Base-by-base conservation (phyloP, 1,284 basidiomycete species). In the Prillingera fragicola region DNA sequence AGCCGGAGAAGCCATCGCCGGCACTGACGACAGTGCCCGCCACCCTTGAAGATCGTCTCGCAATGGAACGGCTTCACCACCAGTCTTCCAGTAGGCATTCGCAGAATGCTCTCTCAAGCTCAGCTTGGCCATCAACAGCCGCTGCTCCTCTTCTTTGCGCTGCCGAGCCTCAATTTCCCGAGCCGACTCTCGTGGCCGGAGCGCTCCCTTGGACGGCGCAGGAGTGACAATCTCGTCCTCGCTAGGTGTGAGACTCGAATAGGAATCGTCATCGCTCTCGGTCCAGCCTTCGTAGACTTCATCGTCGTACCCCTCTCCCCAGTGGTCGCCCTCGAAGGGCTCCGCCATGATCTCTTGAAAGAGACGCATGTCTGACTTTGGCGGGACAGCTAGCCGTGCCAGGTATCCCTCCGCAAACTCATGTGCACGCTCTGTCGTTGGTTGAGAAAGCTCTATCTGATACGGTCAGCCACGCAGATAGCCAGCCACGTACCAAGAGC, bases 281-380 rank as follows among this genome's bases (percentile, higher is more conserved):
- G 63, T 62, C 62, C 63, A 65, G n/a, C 64, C 63, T 12, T 56
- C 48, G 15, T 32, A 45, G 15, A 61, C 55, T 45, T 69, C 66
- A 37, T 65, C 63, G 37, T 69, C 60, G 33, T 49, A 59, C 3
- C 54, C 51, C 12, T 53, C 39, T 15, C 56, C 58, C 52, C 55
- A 59, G 33, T 64, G 55, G 4, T 49, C 53, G 14, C 62, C 60
- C 3, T 48, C 42, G 42, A 62, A 68, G 2, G 63, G 63, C 32
- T 64, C 54, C 12, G 41, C 47, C 63, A 69, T 69, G 41, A 69
- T 69, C 38, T 65, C 55, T 2, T 42, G 35, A 27, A 56, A 69
- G 13, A 67, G 47, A 7, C 59, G 22, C 34, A 59, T 44, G 27
- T 67, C 59, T 4, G 58, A 38, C 57, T 10, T 55, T 45, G 10